Evolutionary conservation across 1,284 basidiomycete genomes (phyloP), one percentile per base, ranked within the genome.

Genomic region (Sporisorium iseilematis-ciliati): DNA sequence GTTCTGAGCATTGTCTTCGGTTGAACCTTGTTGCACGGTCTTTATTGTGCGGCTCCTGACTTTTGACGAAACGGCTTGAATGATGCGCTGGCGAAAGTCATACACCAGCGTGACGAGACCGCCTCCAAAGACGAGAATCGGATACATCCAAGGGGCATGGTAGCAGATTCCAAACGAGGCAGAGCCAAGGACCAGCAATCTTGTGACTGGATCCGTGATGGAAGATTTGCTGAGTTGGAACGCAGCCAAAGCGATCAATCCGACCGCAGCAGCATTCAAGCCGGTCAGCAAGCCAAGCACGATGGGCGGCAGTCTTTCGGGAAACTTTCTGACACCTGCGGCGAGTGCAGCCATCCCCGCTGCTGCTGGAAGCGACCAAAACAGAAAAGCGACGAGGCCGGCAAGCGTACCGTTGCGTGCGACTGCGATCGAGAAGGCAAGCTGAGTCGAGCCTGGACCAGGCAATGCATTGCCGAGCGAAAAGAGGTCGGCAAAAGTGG

Each of bases 231-330:
- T 83, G 16, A 90, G 87, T 78, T 89, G 88, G 11, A 88, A 86
- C 0, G 88, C 89, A 3, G 90, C 88, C 14, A 90, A 85, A 0
- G 88, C 88, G 59, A 90, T 89, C 23, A 90, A 82, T 0, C 89
- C 89, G 2, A 90, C 89, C 0, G 89, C 88, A 0, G 89, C 87
- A 0, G 89, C 88, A 75, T 91, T 90, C 21, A 91, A 75, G 0
- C 90, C 90, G 0, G 89, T 89, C 18, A 91, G 83, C 8, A 90
- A 84, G 2, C 87, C 88, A 45, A 89, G 88, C 12, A 88, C 89
- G 42, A 88, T 87, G 1, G 82, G 79, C 0, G 89, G 89, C 0
- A 90, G 86, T 4, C 78, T 81, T 33, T 87, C 85, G 12, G 86
- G 86, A 20, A 90, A 87, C 6, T 78, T 84, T n/a, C 85, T 79